A percentile compares a stretch with the other conserved stretches of the same genome.
These are phyloP conservation scores for Sedum album DNA, from an alignment of 164 flowering plant genomes.

Conservation along the genomic window DNA sequence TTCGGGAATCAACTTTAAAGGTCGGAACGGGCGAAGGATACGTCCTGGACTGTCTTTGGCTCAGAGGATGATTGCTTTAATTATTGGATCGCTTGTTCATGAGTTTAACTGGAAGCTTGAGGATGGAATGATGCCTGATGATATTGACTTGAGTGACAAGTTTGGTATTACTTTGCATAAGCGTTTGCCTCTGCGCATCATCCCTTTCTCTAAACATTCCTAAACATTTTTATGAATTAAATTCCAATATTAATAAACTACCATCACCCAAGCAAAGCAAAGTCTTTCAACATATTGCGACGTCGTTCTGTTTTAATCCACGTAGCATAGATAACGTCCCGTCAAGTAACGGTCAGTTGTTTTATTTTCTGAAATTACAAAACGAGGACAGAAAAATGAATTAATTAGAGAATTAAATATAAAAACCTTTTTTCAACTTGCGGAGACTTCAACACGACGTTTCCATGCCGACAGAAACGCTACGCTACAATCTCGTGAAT, in stretches of 20 bases:
- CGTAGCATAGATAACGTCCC: background rate
- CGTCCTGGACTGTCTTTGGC: constrained; percentile 27
- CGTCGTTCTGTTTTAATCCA: background rate
- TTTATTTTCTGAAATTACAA: background rate
- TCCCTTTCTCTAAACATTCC: constrained; percentile 9
- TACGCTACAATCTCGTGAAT: background rate
- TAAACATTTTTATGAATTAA: background rate
- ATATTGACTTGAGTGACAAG: constrained; percentile 19
- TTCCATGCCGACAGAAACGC: background rate
- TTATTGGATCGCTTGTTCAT: constrained; percentile 19
- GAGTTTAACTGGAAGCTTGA: constrained; percentile 23
- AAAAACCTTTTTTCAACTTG: too few species aligned
- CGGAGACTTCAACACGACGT: constrained; percentile 5
- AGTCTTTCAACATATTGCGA: too few species aligned
- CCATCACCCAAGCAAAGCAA: too few species aligned
- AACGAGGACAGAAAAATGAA: background rate
- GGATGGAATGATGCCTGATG: constrained; percentile 19
- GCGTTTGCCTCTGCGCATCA: constrained; percentile 19
- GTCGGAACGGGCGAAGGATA: constrained; percentile 20
- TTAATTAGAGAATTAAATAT: too few species aligned
- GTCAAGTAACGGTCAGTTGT: background rate
- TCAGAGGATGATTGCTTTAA: constrained; percentile 16
- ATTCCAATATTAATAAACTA: too few species aligned
- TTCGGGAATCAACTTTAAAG: constrained; percentile 13
- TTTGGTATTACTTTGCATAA: constrained; percentile 20